Evolutionary conservation across 257 asterid genomes (phyloP).

Genomic region (Craterostigma plantagineum): DNA sequence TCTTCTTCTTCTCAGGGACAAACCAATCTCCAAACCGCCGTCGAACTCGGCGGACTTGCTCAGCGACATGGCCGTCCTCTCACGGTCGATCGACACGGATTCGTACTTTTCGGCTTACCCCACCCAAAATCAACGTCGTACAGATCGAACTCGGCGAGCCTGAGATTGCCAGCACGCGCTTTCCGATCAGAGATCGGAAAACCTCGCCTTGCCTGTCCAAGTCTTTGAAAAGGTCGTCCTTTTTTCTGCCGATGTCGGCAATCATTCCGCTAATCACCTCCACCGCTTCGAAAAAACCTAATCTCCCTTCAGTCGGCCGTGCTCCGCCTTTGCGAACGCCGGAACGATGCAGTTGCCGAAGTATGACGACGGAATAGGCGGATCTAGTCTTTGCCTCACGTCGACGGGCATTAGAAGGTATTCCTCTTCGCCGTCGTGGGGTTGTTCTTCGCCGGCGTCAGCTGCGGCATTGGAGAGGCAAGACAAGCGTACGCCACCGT

Average conservation of each 20-base stretch:
- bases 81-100: constrained; percentile 18
- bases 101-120: constrained; percentile 22
- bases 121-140: constrained; percentile 25
- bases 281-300: constrained; percentile 17
- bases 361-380: constrained; percentile 22
- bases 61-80: constrained; percentile 18
- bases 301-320: constrained; percentile 11
- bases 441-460: constrained; percentile 9
- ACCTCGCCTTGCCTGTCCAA: constrained; percentile 13
- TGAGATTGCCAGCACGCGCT: constrained; percentile 17
- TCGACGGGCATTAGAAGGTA: constrained; percentile 20
- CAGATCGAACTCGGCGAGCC: constrained; percentile 26
- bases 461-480: constrained; percentile 16
- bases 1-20: constrained; percentile 13
- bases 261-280: constrained; percentile 15
- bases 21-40: constrained; percentile 22
- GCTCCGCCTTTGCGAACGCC: constrained; percentile 7
- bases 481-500: constrained; percentile 23
- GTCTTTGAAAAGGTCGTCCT: constrained; percentile 10
- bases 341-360: constrained; percentile 20
- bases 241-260: constrained; percentile 8
- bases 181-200: constrained; percentile 7
- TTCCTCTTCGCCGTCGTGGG: constrained; percentile 15
- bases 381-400: constrained; percentile 16
- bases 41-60: constrained; percentile 21